Evolutionary conservation across 768 basidiomycete species (phyloP).

Genomic region (Sarcodon sp.): DNA sequence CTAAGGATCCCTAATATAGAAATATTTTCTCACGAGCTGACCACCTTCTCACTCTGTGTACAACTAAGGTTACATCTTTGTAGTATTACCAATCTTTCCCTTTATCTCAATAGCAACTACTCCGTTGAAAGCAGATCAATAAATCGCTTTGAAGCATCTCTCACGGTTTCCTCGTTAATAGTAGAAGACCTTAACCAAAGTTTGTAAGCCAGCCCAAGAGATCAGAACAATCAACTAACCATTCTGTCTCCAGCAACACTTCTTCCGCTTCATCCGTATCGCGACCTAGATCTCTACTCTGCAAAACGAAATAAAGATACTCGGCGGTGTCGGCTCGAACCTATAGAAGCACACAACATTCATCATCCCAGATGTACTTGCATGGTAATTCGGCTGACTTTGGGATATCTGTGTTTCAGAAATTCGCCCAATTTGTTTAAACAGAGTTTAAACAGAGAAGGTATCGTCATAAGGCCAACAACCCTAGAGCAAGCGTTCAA

Average conservation of each 20-base stretch:
- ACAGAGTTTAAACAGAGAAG: slow-evolving; percentile 29
- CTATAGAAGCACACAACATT: slow-evolving; percentile 22
- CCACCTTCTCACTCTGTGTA: too few relatives aligned
- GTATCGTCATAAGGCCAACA: slow-evolving; percentile 46
- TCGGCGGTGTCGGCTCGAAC: slow-evolving; percentile 75
- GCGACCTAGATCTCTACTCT: slow-evolving; percentile 50
- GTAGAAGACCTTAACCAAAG: slow-evolving; percentile 23
- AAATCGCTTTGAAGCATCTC: slow-evolving; percentile 27
- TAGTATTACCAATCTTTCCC: too few relatives aligned
- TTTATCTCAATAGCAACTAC: too few relatives aligned
- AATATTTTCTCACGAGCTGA: too few relatives aligned
- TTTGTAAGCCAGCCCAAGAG: not conserved
- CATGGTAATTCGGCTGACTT: slow-evolving; percentile 25
- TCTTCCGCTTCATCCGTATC: slow-evolving; percentile 61
- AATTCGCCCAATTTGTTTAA: slow-evolving; percentile 40
- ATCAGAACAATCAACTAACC: slow-evolving; percentile 31
- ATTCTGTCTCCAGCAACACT: slow-evolving; percentile 69
- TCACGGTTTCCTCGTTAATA: slow-evolving; percentile 21
- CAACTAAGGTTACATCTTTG: too few relatives aligned
- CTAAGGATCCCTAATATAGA: too few relatives aligned
- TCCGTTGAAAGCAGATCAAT: slow-evolving; percentile 20
- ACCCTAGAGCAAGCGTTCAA: slow-evolving; percentile 28
- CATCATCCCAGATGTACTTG: not conserved
- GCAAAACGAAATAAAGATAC: slow-evolving; percentile 65
- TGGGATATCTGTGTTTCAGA: slow-evolving; percentile 71